Evolutionary conservation across 2,329 filamentous ascomycete species (phyloP).

Genomic region (Aspergillus sp.): DNA sequence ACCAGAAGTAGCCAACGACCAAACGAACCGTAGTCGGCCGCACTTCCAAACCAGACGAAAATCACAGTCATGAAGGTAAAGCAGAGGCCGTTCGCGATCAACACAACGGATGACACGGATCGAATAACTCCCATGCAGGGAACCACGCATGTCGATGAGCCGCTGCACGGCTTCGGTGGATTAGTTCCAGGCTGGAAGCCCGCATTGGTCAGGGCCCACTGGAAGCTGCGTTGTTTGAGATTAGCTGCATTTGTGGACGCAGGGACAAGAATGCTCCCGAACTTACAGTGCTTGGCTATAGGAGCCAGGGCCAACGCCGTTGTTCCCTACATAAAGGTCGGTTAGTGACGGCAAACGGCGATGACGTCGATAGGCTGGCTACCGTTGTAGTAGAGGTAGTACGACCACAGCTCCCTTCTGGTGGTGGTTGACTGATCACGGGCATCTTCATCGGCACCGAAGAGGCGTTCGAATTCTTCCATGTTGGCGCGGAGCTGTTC

Average conservation of each 20-base stretch:
- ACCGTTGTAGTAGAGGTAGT: constrained; percentile 38
- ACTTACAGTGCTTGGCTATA: constrained; percentile 32
- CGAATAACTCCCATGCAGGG: constrained; percentile 30
- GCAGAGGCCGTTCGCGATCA: constrained; percentile 36
- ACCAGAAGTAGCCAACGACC: constrained; percentile 32
- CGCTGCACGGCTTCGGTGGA: constrained; percentile 21
- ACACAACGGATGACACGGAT: constrained; percentile 30
- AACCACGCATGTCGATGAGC: constrained; percentile 30
- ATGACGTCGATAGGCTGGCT: neutral
- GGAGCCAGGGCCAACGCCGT: constrained; percentile 34
- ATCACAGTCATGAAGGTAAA: constrained; percentile 36
- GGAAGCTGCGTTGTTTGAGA: constrained; percentile 22
- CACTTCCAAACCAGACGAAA: constrained; percentile 34
- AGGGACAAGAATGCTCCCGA: neutral
- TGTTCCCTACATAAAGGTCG: constrained; percentile 23
- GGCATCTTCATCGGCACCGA: constrained; percentile 27
- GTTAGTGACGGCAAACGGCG: constrained; percentile 1
- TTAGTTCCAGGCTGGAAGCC: constrained; percentile 31
- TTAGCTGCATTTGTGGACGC: neutral
- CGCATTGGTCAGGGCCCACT: constrained; percentile 30
- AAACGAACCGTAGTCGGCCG: constrained; percentile 36
- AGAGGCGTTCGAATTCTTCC: constrained; percentile 27
- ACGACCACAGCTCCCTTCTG: constrained; percentile 34
- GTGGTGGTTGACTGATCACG: constrained; percentile 33
- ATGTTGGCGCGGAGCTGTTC: constrained; percentile 14